phyloP scores from a whole-genome alignment of 495 filamentous ascomycete genomes.

The Hypomontagnella submonticulosa region DNA sequence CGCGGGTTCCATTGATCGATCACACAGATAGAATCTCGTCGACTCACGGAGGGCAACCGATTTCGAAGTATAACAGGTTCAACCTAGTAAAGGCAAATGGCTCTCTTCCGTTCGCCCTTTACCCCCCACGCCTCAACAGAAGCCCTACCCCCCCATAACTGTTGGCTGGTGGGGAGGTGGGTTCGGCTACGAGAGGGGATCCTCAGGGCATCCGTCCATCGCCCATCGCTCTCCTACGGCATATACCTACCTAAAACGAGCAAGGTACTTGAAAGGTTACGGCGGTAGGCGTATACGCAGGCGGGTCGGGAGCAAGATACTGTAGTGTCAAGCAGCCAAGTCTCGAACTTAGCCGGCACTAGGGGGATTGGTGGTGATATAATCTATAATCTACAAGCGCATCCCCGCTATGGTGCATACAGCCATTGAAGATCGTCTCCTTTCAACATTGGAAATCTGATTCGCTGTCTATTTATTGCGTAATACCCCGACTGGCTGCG shows the following conservation, averaged over 20 bases:
- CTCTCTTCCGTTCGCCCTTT: background rate
- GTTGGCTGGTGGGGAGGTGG: constrained; percentile 23
- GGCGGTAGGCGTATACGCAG: too few relatives aligned
- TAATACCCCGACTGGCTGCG: background rate
- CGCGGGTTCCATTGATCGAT: constrained; percentile 36
- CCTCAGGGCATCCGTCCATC: background rate
- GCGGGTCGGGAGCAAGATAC: background rate
- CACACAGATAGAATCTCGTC: constrained; percentile 11
- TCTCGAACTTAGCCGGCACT: constrained; percentile 34
- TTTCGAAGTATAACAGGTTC: constrained; percentile 21
- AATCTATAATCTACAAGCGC: constrained; percentile 1
- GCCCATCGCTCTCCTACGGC: constrained; percentile 4
- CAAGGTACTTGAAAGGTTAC: background rate
- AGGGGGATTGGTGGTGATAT: constrained; percentile 29
- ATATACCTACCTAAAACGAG: constrained; percentile 36
- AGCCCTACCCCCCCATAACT: constrained; percentile 13
- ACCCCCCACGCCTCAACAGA: constrained; percentile 19
- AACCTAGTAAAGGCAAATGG: background rate
- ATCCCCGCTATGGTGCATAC: constrained; percentile 30
- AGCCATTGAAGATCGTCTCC: constrained; percentile 21
- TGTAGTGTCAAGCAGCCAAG: constrained; percentile 20
- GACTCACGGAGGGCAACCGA: constrained; percentile 24
- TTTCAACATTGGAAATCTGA: constrained; percentile 20
- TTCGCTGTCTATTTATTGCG: constrained; percentile 23
- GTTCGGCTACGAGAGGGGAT: constrained; percentile 25